A percentile compares a stretch with the other conserved stretches of the same genome.
These are phyloP conservation scores for Penicillium sp. DNA, from an alignment of 2,329 filamentous ascomycete genomes.

Conservation along the genomic window DNA sequence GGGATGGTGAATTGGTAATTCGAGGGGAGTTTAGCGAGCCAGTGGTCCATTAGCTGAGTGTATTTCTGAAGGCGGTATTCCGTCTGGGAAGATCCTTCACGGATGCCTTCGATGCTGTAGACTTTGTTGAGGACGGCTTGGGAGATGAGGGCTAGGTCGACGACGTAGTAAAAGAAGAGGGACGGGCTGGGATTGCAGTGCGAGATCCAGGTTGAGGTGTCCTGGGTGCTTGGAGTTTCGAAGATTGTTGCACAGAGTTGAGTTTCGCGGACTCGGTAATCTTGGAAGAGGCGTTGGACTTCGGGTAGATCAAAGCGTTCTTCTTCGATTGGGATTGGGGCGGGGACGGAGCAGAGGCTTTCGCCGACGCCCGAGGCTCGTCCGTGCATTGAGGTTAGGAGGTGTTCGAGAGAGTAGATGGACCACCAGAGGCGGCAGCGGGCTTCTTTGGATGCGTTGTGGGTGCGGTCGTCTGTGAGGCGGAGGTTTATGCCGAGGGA, in stretches of 20 bases:
- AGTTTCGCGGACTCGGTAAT: slow-evolving; percentile 15
- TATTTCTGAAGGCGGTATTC: slow-evolving; percentile 37
- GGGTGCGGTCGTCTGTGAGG: slow-evolving; percentile 35
- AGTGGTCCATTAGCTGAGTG: slow-evolving; percentile 31
- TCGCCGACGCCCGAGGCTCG: slow-evolving; percentile 41
- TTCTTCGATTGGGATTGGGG: slow-evolving; percentile 40
- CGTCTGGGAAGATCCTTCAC: slow-evolving; percentile 28
- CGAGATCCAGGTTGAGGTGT: slow-evolving; percentile 20
- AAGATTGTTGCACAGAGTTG: slow-evolving; percentile 31
- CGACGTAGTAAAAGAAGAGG: slow-evolving; percentile 39
- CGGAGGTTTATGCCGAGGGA: slow-evolving; percentile 44
- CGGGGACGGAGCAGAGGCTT: slow-evolving; percentile 36
- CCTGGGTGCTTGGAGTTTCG: slow-evolving; percentile 16
- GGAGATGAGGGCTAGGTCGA: slow-evolving; percentile 38
- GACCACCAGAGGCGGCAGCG: slow-evolving; percentile 46
- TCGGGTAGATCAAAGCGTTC: slow-evolving; percentile 31
- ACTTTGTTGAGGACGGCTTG: slow-evolving; percentile 39
- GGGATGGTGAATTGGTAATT: slow-evolving; percentile 35
- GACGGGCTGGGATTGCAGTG: slow-evolving; percentile 30
- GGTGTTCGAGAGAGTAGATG: slow-evolving; percentile 41
- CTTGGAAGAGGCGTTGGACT: slow-evolving; percentile 26
- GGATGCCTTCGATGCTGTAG: slow-evolving; percentile 40
- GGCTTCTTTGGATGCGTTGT: slow-evolving; percentile 39
- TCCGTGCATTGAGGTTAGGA: slow-evolving; percentile 44
- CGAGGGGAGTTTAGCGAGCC: slow-evolving; percentile 34